phyloP scores from a whole-genome alignment of 2,329 filamentous ascomycete species.

The Rhexocercosporidium sp. region DNA sequence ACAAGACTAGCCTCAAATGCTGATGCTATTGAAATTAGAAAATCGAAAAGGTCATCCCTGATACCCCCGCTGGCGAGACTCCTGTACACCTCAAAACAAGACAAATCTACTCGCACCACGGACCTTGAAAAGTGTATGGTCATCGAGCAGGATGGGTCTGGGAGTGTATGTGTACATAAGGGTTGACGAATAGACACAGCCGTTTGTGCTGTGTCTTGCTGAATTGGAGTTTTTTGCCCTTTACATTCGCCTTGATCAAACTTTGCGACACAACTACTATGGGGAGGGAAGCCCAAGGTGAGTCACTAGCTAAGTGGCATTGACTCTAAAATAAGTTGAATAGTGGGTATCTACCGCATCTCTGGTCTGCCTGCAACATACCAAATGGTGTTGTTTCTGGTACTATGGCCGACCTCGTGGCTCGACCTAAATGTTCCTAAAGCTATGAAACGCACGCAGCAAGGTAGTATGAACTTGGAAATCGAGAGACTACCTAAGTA shows the following conservation, averaged over 20 bases:
- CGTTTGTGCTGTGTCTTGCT: not conserved
- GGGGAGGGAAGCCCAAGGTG: not conserved
- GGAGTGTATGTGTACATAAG: constrained; percentile 17
- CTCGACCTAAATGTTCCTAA: too few species aligned
- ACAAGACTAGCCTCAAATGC: not conserved
- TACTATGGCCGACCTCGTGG: too few species aligned
- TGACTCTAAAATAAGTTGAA: too few species aligned
- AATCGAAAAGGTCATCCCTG: constrained; percentile 81
- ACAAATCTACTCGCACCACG: constrained; percentile 53
- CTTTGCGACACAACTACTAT: not conserved
- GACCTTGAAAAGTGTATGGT: constrained; percentile 22
- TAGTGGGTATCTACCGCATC: too few species aligned
- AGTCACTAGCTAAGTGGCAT: too few species aligned
- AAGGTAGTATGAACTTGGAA: too few species aligned
- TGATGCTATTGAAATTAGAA: constrained; percentile 55
- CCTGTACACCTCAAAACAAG: constrained; percentile 75
- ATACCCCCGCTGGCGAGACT: constrained; percentile 69
- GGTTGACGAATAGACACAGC: constrained; percentile 2
- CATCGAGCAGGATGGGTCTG: not conserved
- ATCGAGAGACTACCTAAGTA: too few species aligned
- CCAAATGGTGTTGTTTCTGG: too few species aligned
- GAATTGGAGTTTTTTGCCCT: not conserved
- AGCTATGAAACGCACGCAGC: too few species aligned
- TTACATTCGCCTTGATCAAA: not conserved
- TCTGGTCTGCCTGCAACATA: too few species aligned